Conservation (phyloP, 208 protist species). For the Naegleria lovaniensis region DNA sequence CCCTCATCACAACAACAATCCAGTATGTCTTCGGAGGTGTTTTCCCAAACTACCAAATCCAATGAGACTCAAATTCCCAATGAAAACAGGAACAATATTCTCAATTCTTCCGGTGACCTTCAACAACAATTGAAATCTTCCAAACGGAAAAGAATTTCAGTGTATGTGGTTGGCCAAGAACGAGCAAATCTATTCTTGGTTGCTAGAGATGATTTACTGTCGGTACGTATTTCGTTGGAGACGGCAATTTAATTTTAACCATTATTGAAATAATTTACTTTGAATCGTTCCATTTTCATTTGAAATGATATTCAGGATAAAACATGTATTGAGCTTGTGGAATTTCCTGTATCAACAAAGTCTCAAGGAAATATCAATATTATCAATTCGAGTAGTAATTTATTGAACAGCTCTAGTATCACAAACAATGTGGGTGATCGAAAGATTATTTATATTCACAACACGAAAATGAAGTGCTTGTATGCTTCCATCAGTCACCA, state of each 20-base stretch:
- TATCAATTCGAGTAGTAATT: not conserved
- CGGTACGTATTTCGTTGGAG: not conserved
- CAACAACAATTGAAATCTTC: too few relatives aligned
- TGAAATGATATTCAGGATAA: not conserved
- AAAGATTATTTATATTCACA: not conserved
- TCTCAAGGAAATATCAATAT: not conserved
- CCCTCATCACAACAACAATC: too few relatives aligned
- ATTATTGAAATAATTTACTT: too few relatives aligned
- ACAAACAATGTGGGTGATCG: not conserved
- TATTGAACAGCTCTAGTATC: not conserved
- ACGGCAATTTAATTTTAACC: too few relatives aligned
- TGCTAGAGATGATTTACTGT: not conserved
- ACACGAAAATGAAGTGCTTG: not conserved
- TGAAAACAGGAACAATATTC: too few relatives aligned
- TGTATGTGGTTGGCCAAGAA: not conserved
- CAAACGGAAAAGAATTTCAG: not conserved
- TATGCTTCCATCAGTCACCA: not conserved
- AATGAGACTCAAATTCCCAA: too few relatives aligned
- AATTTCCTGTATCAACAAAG: not conserved
- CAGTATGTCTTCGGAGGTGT: too few relatives aligned
- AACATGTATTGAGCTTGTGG: not conserved
- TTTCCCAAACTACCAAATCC: too few relatives aligned
- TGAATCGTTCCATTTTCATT: too few relatives aligned
- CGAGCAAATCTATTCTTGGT: not conserved
- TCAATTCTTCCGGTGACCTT: too few relatives aligned